phyloP scores from a whole-genome alignment of 2,329 filamentous ascomycete species.

The Fusarium palustre region DNA sequence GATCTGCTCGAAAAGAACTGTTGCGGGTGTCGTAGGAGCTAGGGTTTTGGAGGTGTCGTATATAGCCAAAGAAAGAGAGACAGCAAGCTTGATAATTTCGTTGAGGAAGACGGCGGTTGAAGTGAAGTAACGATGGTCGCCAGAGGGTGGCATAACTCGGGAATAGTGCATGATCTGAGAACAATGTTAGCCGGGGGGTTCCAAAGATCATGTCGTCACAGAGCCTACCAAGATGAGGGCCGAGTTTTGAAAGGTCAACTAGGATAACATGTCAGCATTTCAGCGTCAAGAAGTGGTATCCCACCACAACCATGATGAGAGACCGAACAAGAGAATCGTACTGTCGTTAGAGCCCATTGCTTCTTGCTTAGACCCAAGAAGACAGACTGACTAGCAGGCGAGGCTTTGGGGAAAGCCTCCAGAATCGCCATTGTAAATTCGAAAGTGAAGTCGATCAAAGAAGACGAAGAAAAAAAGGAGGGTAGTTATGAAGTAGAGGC shows the following conservation, averaged over 20 bases:
- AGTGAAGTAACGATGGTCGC: slow-evolving; percentile 89
- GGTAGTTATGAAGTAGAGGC: slow-evolving; percentile 5
- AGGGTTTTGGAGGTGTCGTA: slow-evolving; percentile 85
- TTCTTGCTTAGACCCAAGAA: slow-evolving; percentile 46
- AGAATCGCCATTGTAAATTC: slow-evolving; percentile 43
- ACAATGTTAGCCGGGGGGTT: slow-evolving; percentile 54
- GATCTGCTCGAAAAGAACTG: slow-evolving; percentile 82
- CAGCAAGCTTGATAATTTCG: slow-evolving; percentile 88
- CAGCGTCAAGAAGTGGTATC: background rate
- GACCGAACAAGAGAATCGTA: slow-evolving; percentile 7
- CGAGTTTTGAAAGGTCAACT: slow-evolving; percentile 83
- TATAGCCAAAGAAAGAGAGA: slow-evolving; percentile 87
- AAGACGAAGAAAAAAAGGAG: slow-evolving; percentile 5
- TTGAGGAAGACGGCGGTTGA: slow-evolving; percentile 95
- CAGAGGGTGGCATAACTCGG: slow-evolving; percentile 85
- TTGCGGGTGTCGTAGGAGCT: slow-evolving; percentile 82
- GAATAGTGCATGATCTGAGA: slow-evolving; percentile 91
- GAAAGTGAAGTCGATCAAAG: background rate
- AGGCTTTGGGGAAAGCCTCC: slow-evolving; percentile 21
- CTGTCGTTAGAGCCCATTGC: slow-evolving; percentile 44
- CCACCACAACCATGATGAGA: background rate
- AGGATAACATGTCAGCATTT: slow-evolving; percentile 25
- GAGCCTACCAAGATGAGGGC: slow-evolving; percentile 75
- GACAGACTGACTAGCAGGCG: slow-evolving; percentile 20
- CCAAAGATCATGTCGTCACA: slow-evolving; percentile 6